Evolutionary conservation across 2,329 filamentous ascomycete species (phyloP).

Genomic region (Domatiomyces catenatus): DNA sequence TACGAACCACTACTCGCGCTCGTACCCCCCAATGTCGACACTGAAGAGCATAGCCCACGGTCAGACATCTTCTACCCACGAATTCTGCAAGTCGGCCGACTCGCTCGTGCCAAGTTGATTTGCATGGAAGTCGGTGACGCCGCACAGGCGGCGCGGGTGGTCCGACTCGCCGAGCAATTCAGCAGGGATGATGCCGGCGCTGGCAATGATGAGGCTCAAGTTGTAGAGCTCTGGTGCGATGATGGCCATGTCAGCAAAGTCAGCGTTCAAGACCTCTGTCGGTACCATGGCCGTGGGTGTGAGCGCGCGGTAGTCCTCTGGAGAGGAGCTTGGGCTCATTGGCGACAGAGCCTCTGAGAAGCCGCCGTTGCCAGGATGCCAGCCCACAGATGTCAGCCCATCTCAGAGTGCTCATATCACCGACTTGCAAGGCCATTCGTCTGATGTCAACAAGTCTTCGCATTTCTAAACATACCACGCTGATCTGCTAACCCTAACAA

Average conservation of each 20-base stretch:
- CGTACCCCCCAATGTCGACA: constrained; percentile 30
- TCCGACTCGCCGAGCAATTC: constrained; percentile 17
- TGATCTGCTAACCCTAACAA: too few relatives aligned
- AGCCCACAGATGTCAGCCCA: too few relatives aligned
- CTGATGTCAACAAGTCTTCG: too few relatives aligned
- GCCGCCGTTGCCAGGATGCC: too few relatives aligned
- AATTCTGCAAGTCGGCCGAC: constrained; percentile 41
- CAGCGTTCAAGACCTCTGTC: background rate
- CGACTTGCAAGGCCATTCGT: too few relatives aligned
- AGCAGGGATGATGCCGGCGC: background rate
- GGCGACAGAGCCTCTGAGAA: background rate
- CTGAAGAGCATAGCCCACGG: constrained; percentile 17
- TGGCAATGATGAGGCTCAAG: background rate
- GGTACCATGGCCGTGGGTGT: background rate
- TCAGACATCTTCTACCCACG: constrained; percentile 52
- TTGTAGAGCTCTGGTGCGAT: constrained; percentile 13
- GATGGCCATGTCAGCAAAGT: constrained; percentile 2
- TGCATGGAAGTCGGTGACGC: constrained; percentile 59
- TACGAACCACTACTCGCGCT: constrained; percentile 71
- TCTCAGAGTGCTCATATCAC: too few relatives aligned
- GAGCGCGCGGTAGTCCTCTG: constrained; percentile 3
- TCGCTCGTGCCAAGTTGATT: constrained; percentile 39
- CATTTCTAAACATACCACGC: too few relatives aligned
- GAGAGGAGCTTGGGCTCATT: background rate
- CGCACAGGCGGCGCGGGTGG: constrained; percentile 51